Evolutionary conservation across 23 red algal species (phyloP), one percentile per base, ranked within the genome.

Genomic region (Gracilaria gracilis): DNA sequence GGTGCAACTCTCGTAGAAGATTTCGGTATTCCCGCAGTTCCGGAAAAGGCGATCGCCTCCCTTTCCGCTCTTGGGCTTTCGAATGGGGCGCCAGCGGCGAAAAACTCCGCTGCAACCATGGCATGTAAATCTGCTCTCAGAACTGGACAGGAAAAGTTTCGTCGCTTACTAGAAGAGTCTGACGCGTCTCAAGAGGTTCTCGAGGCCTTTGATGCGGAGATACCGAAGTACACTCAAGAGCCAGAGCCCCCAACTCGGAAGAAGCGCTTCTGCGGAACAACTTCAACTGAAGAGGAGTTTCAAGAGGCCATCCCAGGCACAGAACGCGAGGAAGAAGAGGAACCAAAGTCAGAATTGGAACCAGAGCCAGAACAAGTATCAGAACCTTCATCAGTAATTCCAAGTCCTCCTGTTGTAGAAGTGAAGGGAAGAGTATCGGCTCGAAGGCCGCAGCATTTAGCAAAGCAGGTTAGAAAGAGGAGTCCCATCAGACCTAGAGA

Each of bases 1-100:
- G 67, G 55, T n/a, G 67, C 50, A 8, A 53, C 83, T 34, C n/a
- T 94, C 12, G 82, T 94, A 4, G 84, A 86, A 71, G 92, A 94
- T 31, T 94, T 88, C 57, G 92, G 92, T 39, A 72, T 94, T 81
- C 83, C 92, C 5, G 62, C 83, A 3, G 76, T 94, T 44, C 75
- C 73, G 16, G 78, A 76, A 35, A 74, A 84, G 27, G 55, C 57
- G 0, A 25, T 83, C 36, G 80, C 80, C 17, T 42, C 67, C 5
- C 51, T 92, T 44, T 61, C 79, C 59, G 89, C 40, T n/a, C 57
- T 62, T 54, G 66, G 48, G 2, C 50, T 92, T 27, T 53, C 57
- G 29, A 84, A 92, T 33, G 79, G 61, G 53, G 79, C 89, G n/a
- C 67, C 89, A 28, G 89, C 89, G 4, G 79, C 80, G 37, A 75